Conservation (phyloP, 2,329 filamentous ascomycete genomes). For the Immersiporthe knoxdaviesiana region DNA sequence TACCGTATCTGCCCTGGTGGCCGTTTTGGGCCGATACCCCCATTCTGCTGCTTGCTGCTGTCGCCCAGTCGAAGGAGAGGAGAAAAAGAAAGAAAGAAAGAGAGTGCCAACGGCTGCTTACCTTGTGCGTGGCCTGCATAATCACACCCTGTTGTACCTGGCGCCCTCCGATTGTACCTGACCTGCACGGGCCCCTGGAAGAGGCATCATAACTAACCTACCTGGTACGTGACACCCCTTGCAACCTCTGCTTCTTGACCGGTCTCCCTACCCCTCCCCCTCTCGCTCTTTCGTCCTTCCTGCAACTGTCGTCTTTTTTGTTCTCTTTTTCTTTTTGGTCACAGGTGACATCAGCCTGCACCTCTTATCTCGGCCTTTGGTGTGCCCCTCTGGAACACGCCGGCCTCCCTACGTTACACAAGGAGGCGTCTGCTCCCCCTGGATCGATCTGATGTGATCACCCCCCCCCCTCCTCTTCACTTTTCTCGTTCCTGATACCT, state of each 20-base stretch:
- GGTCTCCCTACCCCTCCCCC: background rate
- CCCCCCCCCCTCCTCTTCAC: background rate
- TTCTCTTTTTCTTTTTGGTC: background rate
- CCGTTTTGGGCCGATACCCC: background rate
- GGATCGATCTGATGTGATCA: conserved; percentile 1
- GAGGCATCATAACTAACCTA: background rate
- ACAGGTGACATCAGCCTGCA: conserved; percentile 19
- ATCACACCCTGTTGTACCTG: background rate
- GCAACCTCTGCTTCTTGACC: conserved; percentile 3
- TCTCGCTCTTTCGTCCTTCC: conserved; percentile 6
- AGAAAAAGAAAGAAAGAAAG: too few species aligned
- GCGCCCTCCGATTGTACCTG: conserved; percentile 9
- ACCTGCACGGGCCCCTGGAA: background rate
- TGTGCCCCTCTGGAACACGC: conserved; percentile 18
- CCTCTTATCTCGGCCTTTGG: conserved; percentile 25
- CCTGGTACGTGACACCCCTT: conserved; percentile 14
- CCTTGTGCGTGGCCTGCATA: background rate
- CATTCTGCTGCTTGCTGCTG: background rate
- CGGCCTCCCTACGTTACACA: conserved; percentile 1
- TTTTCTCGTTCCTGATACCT: background rate
- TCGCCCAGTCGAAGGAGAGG: background rate
- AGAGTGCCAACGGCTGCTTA: background rate
- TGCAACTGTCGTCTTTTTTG: background rate
- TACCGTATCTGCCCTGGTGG: conserved; percentile 2
- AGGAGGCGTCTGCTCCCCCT: conserved; percentile 1